Evolutionary conservation across 441 rosid genomes (phyloP), one percentile per base, ranked within the genome.

Genomic region (Corymbia citriodora): DNA sequence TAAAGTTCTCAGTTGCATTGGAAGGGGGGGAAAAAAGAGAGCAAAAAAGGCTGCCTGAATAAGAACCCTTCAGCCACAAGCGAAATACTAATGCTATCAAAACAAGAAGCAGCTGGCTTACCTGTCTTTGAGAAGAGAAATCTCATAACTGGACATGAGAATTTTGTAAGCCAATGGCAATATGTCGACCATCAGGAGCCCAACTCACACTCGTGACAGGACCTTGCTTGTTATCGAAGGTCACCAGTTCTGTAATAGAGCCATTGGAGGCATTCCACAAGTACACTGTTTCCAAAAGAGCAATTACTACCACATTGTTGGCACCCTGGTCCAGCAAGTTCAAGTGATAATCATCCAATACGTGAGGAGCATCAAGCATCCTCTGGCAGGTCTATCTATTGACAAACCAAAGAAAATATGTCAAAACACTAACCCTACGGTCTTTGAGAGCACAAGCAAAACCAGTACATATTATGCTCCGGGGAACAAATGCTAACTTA

Each of bases 291-390:
- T 79, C 89, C 8, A 92, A 95, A 88, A 97, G 96, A 48, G 97
- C 97, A 21, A 96, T 95, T 82, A 97, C 95, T 61, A 97, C 92
- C 72, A 96, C 95, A 90, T 97, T 95, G 49, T 89, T 91, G 89
- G 93, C 93, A 19, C 97, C 97, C 98, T 97, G 96, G 52, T 96
- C 99, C 59, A 97, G 90, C 70, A 97, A 92, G 94, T 97, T 95
- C 92, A 95, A 90, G 92, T 95, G 95, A 90, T 95, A 96, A 89
- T 97, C 97, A 74, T 96, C 97, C 25, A 94, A 89, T 57, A 96
- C 89, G 88, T 95, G 95, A 21, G 96, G 97, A 4, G 97, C 98
- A 92, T 96, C 97, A 87, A 96, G 88, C 27, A 92, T 97, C 90
- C 95, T 94, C 93, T 95, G 95, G 50, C 96, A 93, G 89, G 91